Conservation (phyloP, 1,284 basidiomycete species). For the Inonotus hispidus region DNA sequence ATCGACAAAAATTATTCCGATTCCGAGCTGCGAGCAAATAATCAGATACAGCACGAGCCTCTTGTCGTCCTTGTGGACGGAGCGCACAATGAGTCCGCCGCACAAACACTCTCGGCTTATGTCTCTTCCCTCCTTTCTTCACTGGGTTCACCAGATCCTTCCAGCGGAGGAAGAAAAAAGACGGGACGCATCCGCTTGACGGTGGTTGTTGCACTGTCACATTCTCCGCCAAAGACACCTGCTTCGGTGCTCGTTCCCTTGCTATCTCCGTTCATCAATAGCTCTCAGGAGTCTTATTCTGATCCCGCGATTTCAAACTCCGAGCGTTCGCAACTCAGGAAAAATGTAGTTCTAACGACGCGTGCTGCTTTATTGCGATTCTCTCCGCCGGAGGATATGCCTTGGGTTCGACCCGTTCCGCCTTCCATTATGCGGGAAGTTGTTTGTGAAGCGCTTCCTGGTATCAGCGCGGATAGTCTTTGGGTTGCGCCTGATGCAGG, state of each 20-base stretch:
- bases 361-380: constrained; percentile 57
- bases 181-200: constrained; percentile 39
- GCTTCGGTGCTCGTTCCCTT: constrained; percentile 64
- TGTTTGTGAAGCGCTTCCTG: constrained; percentile 37
- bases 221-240: constrained; percentile 78
- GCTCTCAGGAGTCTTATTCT: constrained; percentile 12
- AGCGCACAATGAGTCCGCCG: constrained; percentile 90
- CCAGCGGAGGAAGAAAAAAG: constrained; percentile 17
- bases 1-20: background rate
- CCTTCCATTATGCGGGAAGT: constrained; percentile 42
- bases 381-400: constrained; percentile 81
- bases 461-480: constrained; percentile 28
- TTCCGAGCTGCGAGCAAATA: no score
- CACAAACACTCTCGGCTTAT: constrained; percentile 66
- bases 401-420: constrained; percentile 74
- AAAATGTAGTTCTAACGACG: background rate
- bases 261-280: constrained; percentile 29
- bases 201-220: constrained; percentile 73
- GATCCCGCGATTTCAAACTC: background rate
- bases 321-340: background rate
- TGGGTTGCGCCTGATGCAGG: background rate
- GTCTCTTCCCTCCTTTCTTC: constrained; percentile 44
- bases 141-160: constrained; percentile 19
- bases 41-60: background rate
- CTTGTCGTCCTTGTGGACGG: constrained; percentile 78